Percentiles rank a stretch among this genome's conserved stretches.
phyloP scores from a whole-genome alignment of 768 basidiomycete species.

The Mycena chlorophos region DNA sequence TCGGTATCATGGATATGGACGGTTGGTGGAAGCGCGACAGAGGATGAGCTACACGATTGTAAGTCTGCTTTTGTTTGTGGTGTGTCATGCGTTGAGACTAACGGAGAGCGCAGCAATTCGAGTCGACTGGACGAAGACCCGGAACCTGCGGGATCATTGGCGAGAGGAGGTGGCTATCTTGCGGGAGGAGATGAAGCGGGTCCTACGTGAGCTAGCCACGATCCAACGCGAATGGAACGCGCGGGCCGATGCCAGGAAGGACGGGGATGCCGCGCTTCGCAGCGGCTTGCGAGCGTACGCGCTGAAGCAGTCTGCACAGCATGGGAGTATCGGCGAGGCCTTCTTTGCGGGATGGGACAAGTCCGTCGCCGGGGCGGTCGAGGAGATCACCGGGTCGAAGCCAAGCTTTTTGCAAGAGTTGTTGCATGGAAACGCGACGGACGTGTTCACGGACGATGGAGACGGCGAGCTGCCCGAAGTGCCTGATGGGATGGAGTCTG shows the following conservation, averaged over 20 bases:
- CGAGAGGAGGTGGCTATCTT: slow-evolving; percentile 8
- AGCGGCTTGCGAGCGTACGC: background rate
- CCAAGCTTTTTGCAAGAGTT: no score
- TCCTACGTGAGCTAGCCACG: background rate
- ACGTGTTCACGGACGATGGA: no score
- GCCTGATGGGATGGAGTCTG: no score
- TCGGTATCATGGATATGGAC: background rate
- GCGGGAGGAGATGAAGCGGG: slow-evolving; percentile 10
- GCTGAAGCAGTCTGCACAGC: background rate
- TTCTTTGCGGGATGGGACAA: background rate
- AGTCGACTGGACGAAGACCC: slow-evolving; percentile 7
- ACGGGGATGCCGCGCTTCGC: background rate
- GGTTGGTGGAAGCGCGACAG: background rate
- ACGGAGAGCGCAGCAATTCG: slow-evolving; percentile 1
- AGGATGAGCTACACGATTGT: slow-evolving; percentile 3
- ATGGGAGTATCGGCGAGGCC: background rate
- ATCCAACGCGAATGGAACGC: background rate
- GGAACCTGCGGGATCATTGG: slow-evolving; percentile 9
- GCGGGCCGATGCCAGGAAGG: background rate
- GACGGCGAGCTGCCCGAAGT: no score
- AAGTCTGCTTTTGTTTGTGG: background rate
- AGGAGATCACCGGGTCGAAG: no score
- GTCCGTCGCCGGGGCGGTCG: background rate
- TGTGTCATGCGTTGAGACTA: background rate
- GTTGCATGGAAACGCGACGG: no score